Percentiles rank a stretch among this genome's conserved stretches.
Evolutionary conservation across 176 grass and related monocot genomes (phyloP).

Genomic region (Oryza coarctata): DNA sequence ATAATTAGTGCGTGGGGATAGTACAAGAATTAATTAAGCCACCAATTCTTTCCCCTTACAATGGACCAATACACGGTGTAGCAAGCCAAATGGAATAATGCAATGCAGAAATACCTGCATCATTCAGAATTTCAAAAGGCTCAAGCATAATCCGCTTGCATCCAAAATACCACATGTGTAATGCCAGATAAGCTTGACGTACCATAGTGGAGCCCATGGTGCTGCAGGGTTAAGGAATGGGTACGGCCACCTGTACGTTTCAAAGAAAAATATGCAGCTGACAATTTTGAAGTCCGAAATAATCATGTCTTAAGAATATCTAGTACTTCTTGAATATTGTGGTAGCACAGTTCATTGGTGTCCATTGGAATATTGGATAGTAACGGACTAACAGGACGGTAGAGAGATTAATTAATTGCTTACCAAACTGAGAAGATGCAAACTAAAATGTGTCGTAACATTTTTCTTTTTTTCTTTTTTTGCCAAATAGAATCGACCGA

Average conservation of each 20-base stretch:
- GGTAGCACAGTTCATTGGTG: too few species aligned
- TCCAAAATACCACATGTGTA: neutral
- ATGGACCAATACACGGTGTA: conserved; percentile 46
- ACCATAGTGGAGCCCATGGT: conserved; percentile 57
- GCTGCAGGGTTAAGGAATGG: conserved; percentile 51
- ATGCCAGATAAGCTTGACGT: neutral
- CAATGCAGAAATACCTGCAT: conserved; percentile 46
- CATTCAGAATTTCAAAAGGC: neutral
- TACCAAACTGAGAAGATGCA: neutral
- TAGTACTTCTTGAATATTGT: too few species aligned
- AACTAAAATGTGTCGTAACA: neutral
- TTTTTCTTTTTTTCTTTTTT: neutral
- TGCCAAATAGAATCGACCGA: neutral
- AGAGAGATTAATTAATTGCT: neutral
- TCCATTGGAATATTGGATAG: neutral
- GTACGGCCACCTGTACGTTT: conserved; percentile 57
- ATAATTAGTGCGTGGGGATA: neutral
- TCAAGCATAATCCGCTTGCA: neutral
- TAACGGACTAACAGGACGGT: neutral
- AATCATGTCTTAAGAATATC: neutral
- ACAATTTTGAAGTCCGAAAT: neutral
- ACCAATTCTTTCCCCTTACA: conserved; percentile 35
- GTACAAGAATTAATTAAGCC: neutral
- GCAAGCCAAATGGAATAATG: conserved; percentile 43
- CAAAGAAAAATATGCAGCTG: neutral